Evolutionary conservation across 371 early-diverging fungal genomes (phyloP), one percentile per base, ranked within the genome.

Genomic region (Nematocida homosporus): DNA sequence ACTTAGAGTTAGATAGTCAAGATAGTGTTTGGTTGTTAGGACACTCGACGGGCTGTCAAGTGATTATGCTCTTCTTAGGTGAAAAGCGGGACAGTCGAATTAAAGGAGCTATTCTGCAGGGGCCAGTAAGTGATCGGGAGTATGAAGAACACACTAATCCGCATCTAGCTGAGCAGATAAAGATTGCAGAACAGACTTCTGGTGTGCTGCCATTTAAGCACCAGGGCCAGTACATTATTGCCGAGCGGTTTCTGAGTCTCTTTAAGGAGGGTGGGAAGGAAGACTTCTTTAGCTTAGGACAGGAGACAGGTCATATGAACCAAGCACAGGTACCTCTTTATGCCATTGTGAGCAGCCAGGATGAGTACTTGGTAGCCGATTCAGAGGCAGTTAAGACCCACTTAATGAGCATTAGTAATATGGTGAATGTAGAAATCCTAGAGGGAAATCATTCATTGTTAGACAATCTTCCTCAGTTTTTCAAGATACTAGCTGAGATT

Each of bases 81-180:
- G 34, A 16, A 13, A 32, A 51, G 44, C 38, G 23, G 25, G 65
- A 38, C 20, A 77, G 34, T 42, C 27, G 35, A 30, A 40, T 23
- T 27, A 34, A 50, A 48, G 35, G 40, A 8, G 30, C 65, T 52
- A 66, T 83, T 6, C 64, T 83, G 44, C 82, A 80, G 47, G 83
- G 66, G 37, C 69, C 83, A n/a, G 83, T 83, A n/a, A 81, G 82
- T 61, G 83, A 83, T 69, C 61, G 72, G 55, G 83, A 83, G 64
- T 77, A 69, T 47, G 79, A 77, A 42, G 77, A 77, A 53, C 23
- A 29, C 42, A 35, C 23, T 30, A 82, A 78, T 42, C 16, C 25
- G 16, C 44, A 75, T 8, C 65, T 82, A 37, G 18, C 2, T 3
- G 16, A 34, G 6, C 25, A 55, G 2, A 25, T 82, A 25, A 42